Percentiles rank a stretch among this genome's conserved stretches.
Conservation (phyloP, 805 yeast species). For the Lipomyces kockii region DNA sequence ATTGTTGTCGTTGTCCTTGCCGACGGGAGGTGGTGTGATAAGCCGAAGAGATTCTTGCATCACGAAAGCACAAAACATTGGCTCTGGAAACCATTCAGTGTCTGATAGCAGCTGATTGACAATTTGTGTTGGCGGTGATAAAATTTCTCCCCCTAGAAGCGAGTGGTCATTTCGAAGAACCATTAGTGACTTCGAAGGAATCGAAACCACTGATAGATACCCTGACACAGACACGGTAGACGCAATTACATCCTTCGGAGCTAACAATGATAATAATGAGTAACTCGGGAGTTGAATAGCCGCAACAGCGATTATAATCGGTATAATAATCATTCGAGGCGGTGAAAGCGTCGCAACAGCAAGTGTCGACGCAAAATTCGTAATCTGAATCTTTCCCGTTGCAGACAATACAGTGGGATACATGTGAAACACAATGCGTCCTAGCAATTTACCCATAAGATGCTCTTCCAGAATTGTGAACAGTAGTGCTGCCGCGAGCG, state of each 20-base stretch:
- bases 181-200: conserved; percentile 4
- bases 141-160: conserved; percentile 29
- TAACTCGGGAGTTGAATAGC: too few species aligned
- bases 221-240: conserved; percentile 26
- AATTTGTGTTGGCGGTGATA: conserved; percentile 14
- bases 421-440: conserved; percentile 1
- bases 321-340: conserved; percentile 7
- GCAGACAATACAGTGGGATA: conserved; percentile 10
- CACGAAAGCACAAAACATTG: conserved; percentile 30
- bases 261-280: too few species aligned
- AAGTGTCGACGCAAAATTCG: conserved; percentile 6
- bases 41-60: conserved; percentile 33
- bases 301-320: too few species aligned
- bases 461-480: conserved; percentile 14
- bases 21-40: conserved; percentile 25
- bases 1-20: not conserved
- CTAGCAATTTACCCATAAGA: conserved; percentile 13
- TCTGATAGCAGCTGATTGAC: conserved; percentile 4
- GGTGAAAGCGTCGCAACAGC: conserved; percentile 9
- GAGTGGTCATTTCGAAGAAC: conserved; percentile 32
- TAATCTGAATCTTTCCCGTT: conserved; percentile 1
- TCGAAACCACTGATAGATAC: conserved; percentile 28
- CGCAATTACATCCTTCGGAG: conserved; percentile 3
- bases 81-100: conserved; percentile 24
- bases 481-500: conserved; percentile 14